Conservation (phyloP, 2,329 filamentous ascomycete species). For the Zymoseptoria brevis region DNA sequence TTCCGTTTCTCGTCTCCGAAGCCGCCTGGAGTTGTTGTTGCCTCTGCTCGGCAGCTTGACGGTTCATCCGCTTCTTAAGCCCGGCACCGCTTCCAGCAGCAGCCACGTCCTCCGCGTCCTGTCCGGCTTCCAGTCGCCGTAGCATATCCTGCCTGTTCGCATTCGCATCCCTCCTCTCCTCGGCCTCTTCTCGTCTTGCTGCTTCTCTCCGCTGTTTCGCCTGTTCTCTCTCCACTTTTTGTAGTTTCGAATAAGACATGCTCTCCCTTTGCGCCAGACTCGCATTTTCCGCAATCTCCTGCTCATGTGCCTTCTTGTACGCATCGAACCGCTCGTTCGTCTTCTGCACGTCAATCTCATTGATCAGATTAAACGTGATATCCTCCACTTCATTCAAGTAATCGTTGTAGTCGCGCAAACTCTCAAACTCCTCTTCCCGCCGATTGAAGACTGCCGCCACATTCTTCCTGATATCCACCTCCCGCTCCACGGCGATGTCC, state of each 20-base stretch:
- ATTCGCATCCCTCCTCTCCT: conserved; percentile 57
- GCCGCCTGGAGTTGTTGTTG: conserved; percentile 38
- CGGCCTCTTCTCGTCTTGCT: conserved; percentile 60
- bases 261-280: conserved; percentile 42
- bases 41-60: conserved; percentile 42
- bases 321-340: conserved; percentile 52
- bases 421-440: conserved; percentile 83
- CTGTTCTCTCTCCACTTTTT: conserved; percentile 57
- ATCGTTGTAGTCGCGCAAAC: conserved; percentile 76
- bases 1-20: conserved; percentile 28
- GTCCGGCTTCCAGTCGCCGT: conserved; percentile 57
- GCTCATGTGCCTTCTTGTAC: conserved; percentile 67
- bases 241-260: conserved; percentile 38
- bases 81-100: conserved; percentile 50
- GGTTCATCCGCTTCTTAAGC: conserved; percentile 64
- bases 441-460: conserved; percentile 77
- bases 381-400: conserved; percentile 91
- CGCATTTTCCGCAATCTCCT: conserved; percentile 45
- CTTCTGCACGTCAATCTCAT: conserved; percentile 59
- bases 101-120: conserved; percentile 48
- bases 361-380: conserved; percentile 80
- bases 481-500: conserved; percentile 78
- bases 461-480: conserved; percentile 80
- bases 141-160: conserved; percentile 62
- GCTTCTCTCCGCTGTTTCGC: conserved; percentile 55